Conservation (phyloP, 371 early-diverging fungal genomes). For the Rhizopus arrhizus region DNA sequence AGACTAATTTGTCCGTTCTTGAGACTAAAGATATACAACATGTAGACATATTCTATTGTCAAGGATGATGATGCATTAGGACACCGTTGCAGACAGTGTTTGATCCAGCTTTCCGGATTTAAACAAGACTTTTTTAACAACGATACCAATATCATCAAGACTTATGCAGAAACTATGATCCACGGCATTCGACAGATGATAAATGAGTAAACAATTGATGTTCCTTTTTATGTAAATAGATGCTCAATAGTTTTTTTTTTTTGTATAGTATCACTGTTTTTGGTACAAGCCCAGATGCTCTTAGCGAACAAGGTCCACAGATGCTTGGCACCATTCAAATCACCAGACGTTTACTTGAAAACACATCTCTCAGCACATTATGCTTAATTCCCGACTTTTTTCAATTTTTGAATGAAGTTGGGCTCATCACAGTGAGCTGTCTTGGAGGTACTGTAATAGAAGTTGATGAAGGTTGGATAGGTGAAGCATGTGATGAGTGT, state of each 20-base stretch:
- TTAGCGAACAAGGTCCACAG: slow-evolving; percentile 47
- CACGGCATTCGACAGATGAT: slow-evolving; percentile 60
- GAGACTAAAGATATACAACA: not conserved
- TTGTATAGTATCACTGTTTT: slow-evolving; percentile 25
- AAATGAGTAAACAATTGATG: slow-evolving; percentile 45
- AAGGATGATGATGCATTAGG: slow-evolving; percentile 54
- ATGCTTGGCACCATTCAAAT: slow-evolving; percentile 58
- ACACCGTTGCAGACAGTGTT: slow-evolving; percentile 66
- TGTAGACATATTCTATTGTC: slow-evolving; percentile 40
- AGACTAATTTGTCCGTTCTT: no score
- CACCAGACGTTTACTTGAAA: slow-evolving; percentile 49
- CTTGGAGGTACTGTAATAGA: slow-evolving; percentile 58
- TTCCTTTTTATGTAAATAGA: not conserved
- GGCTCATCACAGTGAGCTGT: slow-evolving; percentile 63
- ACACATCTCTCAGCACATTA: slow-evolving; percentile 41
- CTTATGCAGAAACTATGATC: slow-evolving; percentile 57
- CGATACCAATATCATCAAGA: slow-evolving; percentile 38
- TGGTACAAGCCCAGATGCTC: slow-evolving; percentile 37
- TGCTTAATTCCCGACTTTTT: slow-evolving; percentile 61
- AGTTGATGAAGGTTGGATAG: slow-evolving; percentile 57
- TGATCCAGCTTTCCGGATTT: slow-evolving; percentile 73
- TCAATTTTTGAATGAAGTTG: slow-evolving; percentile 64
- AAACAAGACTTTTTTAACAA: slow-evolving; percentile 64
- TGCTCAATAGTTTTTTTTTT: not conserved
- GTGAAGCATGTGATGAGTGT: slow-evolving; percentile 73